Base-by-base conservation (phyloP, 1,139 yeast genomes). In the Torulaspora globosa region DNA sequence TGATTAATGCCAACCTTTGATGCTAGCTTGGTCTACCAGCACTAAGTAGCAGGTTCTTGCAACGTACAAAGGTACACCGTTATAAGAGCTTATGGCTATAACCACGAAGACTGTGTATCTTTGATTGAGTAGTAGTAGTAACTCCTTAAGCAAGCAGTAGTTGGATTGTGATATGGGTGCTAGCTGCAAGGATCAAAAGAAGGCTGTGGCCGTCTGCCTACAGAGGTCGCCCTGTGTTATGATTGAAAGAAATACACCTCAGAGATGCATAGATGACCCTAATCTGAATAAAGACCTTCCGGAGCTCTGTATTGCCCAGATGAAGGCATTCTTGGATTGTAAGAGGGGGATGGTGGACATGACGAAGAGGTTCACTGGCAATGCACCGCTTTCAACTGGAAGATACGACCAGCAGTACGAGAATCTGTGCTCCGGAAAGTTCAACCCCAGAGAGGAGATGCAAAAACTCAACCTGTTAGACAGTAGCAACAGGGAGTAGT, bases 171-270 rank as follows among this genome's bases (percentile, higher is more conserved):
- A 30, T 6, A 65, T 65, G 69, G 68, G 61, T 39, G 68, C 68
- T 48, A 89, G 96, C 74, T 92, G 98, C 68, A 84, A 86, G 60
- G 98, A 92, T 67, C 94, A 90, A 61, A 79, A 89, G 60, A 87
- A 80, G 59, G 96, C 95, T 12, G 88, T 92, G 52, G 97, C 97
- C 6, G 83, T 92, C 19, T 92, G 98, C 63, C 74, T 92, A 41
- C 98, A 92, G 66, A 75, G 97, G 64, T 89, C 97, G 4, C 97
- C 97, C 12, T 92, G 98, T 67, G 98, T 92, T 46, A 76, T 92
- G 71, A 77, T 92, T 33, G 87, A 92, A 53, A 74, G 98, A 53
- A 77, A 92, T 67, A 86, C 89, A 2, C 98, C 98, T 3, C 84
- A 86, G 54, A 83, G 88, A 50, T 92, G 98, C 63, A 68, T 90